phyloP scores from a whole-genome alignment of 352 stramenopile species.

The Discostella stelligera region DNA sequence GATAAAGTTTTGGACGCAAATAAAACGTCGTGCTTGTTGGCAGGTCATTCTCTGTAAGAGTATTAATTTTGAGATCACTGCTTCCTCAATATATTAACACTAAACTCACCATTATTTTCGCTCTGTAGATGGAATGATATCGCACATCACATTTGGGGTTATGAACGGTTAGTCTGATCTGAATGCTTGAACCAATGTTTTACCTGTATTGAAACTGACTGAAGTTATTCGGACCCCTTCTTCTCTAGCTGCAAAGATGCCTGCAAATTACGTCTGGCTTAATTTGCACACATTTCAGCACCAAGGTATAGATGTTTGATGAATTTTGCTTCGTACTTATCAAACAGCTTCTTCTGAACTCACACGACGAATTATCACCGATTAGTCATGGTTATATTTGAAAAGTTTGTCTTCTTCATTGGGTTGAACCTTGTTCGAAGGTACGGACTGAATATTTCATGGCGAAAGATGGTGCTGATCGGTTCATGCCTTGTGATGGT shows the following conservation, averaged over 20 bases:
- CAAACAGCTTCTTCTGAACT: neutral
- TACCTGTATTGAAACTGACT: neutral
- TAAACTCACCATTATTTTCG: neutral
- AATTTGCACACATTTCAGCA: constrained; percentile 48
- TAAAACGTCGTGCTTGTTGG: constrained; percentile 37
- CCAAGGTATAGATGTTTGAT: too few species aligned
- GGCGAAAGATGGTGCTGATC: constrained; percentile 40
- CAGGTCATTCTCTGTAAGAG: constrained; percentile 40
- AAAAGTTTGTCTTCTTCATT: constrained; percentile 53
- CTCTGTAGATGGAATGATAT: constrained; percentile 42
- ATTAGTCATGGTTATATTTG: constrained; percentile 39
- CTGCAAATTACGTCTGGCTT: constrained; percentile 53
- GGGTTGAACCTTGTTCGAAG: constrained; percentile 39
- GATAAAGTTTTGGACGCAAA: constrained; percentile 33
- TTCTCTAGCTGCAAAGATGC: constrained; percentile 32
- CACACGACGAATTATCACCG: neutral
- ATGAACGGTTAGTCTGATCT: constrained; percentile 26
- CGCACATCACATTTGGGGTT: constrained; percentile 51
- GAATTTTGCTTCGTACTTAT: neutral
- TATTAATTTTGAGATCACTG: neutral
- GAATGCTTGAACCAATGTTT: neutral
- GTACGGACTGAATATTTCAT: constrained; percentile 45
- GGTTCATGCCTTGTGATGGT: constrained; percentile 35
- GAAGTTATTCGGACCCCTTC: neutral
- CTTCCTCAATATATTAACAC: neutral